Evolutionary conservation across 1,139 yeast species (phyloP), one percentile per base, ranked within the genome.

Genomic region (Candida sanyaensis): DNA sequence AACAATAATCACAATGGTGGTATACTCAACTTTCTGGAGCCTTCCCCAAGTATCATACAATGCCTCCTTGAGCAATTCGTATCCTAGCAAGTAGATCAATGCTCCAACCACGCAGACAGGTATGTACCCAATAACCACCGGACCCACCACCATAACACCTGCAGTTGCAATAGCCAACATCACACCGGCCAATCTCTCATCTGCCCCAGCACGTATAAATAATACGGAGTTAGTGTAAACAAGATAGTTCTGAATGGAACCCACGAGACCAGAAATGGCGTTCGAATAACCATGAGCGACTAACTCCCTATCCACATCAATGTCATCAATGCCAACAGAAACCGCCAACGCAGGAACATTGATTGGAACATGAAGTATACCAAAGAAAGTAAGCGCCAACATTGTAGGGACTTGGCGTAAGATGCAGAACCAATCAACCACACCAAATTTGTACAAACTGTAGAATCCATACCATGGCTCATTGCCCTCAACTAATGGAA

Each of bases 311-410:
- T 93, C 96, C 28, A 93, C 96, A 61, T 92, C 96, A 54, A 88
- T 81, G 53, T 86, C 86, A 62, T 87, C 93, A 78, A 88, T 87
- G 5, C 91, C 90, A 4, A 89, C 80, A 2, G 96, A 87, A 13
- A 93, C 95, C 0, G 98, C 97, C 48, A 93, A 74, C 0, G 99
- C 98, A 2, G 99, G 99, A 6, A 93, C 97, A 63, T 93, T 93
- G 54, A 93, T 93, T 5, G 99, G 99, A 10, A 93, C 99, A 62
- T 93, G 99, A 46, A 93, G 71, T 40, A 93, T 87, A 5, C 99
- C 99, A 61, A 93, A 93, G 63, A 93, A 93, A 0, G 99, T 92
- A 54, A 93, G 72, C 0, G 99, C 99, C 52, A 93, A 71, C 97
- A 93, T 93, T 4, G 96, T 87, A 6, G 99, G 99, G 12, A 91